phyloP scores from a whole-genome alignment of 495 filamentous ascomycete species.

The Penicillium tannophilum region DNA sequence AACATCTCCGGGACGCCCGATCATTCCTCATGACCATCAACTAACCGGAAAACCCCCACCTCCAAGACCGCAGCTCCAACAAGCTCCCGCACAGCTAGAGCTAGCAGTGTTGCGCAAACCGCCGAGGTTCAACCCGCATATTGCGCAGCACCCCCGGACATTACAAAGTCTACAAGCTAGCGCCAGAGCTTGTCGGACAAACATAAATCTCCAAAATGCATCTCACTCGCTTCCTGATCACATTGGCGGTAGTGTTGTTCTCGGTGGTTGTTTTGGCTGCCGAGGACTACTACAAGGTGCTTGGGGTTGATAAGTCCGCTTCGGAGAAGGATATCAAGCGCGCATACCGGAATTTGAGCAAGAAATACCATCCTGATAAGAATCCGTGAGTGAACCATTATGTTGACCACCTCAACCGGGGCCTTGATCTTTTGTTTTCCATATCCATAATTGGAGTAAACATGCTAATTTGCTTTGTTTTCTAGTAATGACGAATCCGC shows the following conservation, averaged over 20 bases:
- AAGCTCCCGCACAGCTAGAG: slow-evolving; percentile 12
- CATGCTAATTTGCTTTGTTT: neutral
- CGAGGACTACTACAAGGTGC: slow-evolving; percentile 93
- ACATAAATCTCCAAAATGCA: slow-evolving; percentile 20
- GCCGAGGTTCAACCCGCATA: neutral
- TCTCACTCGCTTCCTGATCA: slow-evolving; percentile 22
- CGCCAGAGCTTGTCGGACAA: neutral
- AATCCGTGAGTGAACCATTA: slow-evolving; percentile 75
- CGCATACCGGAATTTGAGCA: slow-evolving; percentile 91
- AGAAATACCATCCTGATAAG: slow-evolving; percentile 98
- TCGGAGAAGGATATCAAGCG: slow-evolving; percentile 91
- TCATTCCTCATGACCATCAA: slow-evolving; percentile 17
- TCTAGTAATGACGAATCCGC: slow-evolving; percentile 73
- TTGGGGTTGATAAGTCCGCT: slow-evolving; percentile 79
- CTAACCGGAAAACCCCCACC: neutral
- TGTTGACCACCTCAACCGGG: neutral
- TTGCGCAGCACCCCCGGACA: neutral
- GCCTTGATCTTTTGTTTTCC: neutral
- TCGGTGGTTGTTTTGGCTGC: slow-evolving; percentile 51
- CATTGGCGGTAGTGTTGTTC: slow-evolving; percentile 29
- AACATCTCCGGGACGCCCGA: slow-evolving; percentile 3
- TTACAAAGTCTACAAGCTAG: neutral
- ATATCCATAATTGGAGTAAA: neutral
- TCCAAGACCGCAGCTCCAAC: slow-evolving; percentile 1
- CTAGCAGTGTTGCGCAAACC: slow-evolving; percentile 7